phyloP scores from a whole-genome alignment of 2,329 filamentous ascomycete genomes.

The Ophiostoma australiae region DNA sequence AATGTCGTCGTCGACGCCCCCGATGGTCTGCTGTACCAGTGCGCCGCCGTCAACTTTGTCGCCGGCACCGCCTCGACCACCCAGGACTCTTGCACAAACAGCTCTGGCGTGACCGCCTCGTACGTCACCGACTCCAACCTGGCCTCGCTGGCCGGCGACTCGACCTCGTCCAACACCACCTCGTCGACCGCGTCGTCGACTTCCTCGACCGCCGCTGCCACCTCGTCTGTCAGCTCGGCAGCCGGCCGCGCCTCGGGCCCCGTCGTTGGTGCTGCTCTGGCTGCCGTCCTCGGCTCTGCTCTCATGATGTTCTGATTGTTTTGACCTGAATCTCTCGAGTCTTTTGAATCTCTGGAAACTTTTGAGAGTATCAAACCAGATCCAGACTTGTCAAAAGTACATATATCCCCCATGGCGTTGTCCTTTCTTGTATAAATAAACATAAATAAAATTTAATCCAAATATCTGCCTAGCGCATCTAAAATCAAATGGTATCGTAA shows the following conservation, averaged over 20 bases:
- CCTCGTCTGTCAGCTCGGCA: background rate
- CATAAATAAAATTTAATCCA: background rate
- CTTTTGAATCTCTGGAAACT: too few relatives aligned
- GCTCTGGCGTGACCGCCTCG: slow-evolving; percentile 33
- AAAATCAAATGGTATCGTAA: slow-evolving; percentile 6
- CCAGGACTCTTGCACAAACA: slow-evolving; percentile 38
- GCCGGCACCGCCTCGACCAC: slow-evolving; percentile 34
- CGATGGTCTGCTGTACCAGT: slow-evolving; percentile 51
- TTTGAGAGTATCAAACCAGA: background rate
- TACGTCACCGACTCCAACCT: slow-evolving; percentile 35
- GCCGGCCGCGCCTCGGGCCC: slow-evolving; percentile 22
- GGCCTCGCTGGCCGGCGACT: slow-evolving; percentile 20
- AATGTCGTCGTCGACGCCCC: slow-evolving; percentile 47
- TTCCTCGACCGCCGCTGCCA: background rate
- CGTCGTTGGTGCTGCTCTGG: slow-evolving; percentile 18
- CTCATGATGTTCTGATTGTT: background rate
- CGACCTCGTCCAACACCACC: background rate
- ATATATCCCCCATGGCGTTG: slow-evolving; percentile 7
- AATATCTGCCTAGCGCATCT: background rate
- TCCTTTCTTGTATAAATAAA: too few relatives aligned
- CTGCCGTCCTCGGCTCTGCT: background rate
- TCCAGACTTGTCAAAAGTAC: background rate
- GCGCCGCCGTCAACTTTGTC: slow-evolving; percentile 49
- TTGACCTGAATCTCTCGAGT: too few relatives aligned
- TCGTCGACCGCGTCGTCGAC: background rate